Percentiles rank a stretch among this genome's conserved stretches.
phyloP scores from a whole-genome alignment of 768 basidiomycete species.

The Mycena capillaripes region DNA sequence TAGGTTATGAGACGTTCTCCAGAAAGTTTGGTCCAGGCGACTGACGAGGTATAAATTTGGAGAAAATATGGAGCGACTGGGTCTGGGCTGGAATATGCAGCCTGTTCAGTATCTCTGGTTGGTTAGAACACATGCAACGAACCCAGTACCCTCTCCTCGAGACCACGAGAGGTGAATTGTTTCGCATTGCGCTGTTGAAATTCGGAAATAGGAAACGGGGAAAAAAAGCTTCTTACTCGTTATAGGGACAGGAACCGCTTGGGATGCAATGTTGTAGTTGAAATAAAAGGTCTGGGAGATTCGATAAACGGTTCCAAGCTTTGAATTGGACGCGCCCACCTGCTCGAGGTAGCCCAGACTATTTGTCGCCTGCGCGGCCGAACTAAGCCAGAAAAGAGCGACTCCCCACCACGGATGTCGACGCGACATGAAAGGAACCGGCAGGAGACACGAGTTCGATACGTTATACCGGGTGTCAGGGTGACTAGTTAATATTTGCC shows the following conservation, averaged over 20 bases:
- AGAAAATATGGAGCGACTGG: constrained; percentile 70
- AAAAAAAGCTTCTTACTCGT: constrained; percentile 47
- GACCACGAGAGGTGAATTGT: constrained; percentile 53
- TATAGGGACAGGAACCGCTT: constrained; percentile 55
- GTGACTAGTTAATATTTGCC: too few species aligned
- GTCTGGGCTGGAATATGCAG: constrained; percentile 60
- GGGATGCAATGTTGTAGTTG: constrained; percentile 52
- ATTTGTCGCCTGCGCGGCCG: not conserved
- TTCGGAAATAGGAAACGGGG: not conserved
- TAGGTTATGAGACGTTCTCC: not conserved
- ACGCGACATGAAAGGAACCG: too few species aligned
- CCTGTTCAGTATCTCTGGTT: too few species aligned
- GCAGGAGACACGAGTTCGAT: too few species aligned
- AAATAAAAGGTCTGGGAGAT: constrained; percentile 59
- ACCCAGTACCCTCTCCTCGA: constrained; percentile 58
- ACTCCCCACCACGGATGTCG: not conserved
- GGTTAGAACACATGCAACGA: too few species aligned
- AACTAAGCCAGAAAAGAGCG: constrained; percentile 14
- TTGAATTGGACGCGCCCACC: constrained; percentile 34
- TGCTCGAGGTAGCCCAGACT: constrained; percentile 44
- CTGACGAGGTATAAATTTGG: constrained; percentile 74
- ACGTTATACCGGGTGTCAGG: too few species aligned
- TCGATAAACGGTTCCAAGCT: not conserved
- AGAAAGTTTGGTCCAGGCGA: constrained; percentile 21
- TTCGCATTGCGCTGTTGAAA: constrained; percentile 57